Evolutionary conservation across 176 grass and related monocot genomes (phyloP), one percentile per base, ranked within the genome.

Genomic region (Melocanna baccifera): DNA sequence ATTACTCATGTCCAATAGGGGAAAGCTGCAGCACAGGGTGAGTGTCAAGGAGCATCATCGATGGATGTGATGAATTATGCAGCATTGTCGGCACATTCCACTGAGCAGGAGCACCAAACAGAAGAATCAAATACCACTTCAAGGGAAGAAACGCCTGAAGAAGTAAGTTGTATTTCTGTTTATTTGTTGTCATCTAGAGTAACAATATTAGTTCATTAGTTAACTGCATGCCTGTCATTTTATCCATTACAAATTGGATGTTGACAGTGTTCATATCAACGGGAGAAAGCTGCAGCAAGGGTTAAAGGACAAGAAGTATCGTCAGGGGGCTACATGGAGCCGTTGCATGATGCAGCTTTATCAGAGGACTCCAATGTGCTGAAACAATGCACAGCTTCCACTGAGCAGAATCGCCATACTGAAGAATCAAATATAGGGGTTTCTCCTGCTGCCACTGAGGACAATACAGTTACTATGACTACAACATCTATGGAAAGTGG

Each of bases 81-180:
- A 67, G 29, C 39, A 51, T 52, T 70, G 19, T 22, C 25, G 7
- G 42, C 55, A 69, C 62, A 89, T 69, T 77, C 58, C 48, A 64
- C 68, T 77, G 71, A 83, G 39, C 37, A 59, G 19, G 63, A 83
- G 29, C 2, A 48, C 13, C 40, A 48, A 36, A 65, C 55, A 62
- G 45, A 47, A 78, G 83, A 72, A 52, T 50, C 67, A 73, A 73
- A 78, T 34, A 13, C 7, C 40, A 43, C 29, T 48, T 78, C 58
- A 67, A 46, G 26, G 4, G 81, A 84, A 47, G 73, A 73, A 52
- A 18, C 3, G 1, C 29, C 30, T 55, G 22, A 78, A 15, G 9
- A 56, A 62, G 88, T 86, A 82, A 77, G 76, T 42, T 59, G 20
- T 41, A 20, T 32, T 67, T 50, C n/a, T 9, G 2, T 12, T n/a